Base-by-base conservation (phyloP, 139 green algal species). In the Picochlorum costavermella region DNA sequence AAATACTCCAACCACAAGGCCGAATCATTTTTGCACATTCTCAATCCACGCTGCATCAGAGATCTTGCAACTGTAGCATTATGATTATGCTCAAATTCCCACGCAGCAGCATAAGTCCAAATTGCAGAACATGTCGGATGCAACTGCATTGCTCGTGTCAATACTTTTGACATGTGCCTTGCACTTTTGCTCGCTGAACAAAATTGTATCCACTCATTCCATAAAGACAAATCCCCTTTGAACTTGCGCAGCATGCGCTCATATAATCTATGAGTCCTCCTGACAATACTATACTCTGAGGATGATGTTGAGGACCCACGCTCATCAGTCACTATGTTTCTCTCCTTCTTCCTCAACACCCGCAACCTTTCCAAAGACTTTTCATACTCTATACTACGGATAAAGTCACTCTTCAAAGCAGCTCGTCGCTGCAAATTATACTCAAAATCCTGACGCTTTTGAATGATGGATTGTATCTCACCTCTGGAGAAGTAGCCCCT, bases 21-120 rank as follows among this genome's bases (percentile, higher is more conserved):
- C 37, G 73, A 63, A 1, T 70, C 70, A 53, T 70, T 50, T 23
- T 65, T 65, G 75, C 82, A 92, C 74, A 90, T 88, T 51, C 91
- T 77, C 56, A 96, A 72, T 14, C 89, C 89, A n/a, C 82, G 81
- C 82, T 96, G 91, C 91, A 97, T 92, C 29, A 97, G 83, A 13
- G 79, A 64, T 13, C 92, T 78, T 2, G 92, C 90, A 8, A 88
- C 83, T 17, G 45, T 61, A 9, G 83, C 78, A 69, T 98, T 91
- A 56, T 63, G 50, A 64, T 90, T 89, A 65, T 70, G 50, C 65
- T 91, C 84, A 74, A 94, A 92, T 75, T 96, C 90, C 80, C 85
- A 97, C 2, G 75, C 74, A 0, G 92, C 92, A 2, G 92, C 92
- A 44, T 92, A 83, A 20, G 83, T 82, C 91, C 91, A 97, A 26